These are phyloP conservation scores for Aspergillus carbonarius DNA, from an alignment of 2,329 filamentous ascomycete species.

Conservation along the genomic window DNA sequence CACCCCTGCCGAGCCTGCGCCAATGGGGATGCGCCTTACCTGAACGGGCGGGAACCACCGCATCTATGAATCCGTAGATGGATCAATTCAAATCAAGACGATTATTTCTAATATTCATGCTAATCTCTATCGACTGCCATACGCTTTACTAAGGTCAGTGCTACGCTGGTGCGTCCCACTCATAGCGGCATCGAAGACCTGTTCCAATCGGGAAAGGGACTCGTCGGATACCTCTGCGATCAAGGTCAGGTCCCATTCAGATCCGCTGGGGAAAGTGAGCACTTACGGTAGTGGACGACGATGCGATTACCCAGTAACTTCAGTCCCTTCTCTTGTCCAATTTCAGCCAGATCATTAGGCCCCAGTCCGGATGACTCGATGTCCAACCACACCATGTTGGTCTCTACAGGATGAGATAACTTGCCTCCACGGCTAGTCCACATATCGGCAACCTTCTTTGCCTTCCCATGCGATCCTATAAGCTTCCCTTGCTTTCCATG, in stretches of 20 bases:
- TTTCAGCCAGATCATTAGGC: conserved; percentile 53
- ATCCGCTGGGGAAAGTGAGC: background rate
- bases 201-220: conserved; percentile 57
- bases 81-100: background rate
- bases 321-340: conserved; percentile 59
- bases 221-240: conserved; percentile 62
- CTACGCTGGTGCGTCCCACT: conserved; percentile 35
- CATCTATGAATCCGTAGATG: conserved; percentile 1
- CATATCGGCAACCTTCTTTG: conserved; percentile 60
- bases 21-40: conserved; percentile 12
- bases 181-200: conserved; percentile 52
- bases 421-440: conserved; percentile 71
- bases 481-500: conserved; percentile 63
- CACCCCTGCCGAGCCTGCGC: conserved; percentile 12
- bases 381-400: conserved; percentile 92
- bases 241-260: conserved; percentile 23
- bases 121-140: conserved; percentile 30
- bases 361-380: conserved; percentile 60
- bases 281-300: conserved; percentile 65
- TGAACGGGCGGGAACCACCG: conserved; percentile 4
- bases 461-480: conserved; percentile 59
- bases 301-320: conserved; percentile 58
- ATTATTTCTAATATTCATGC: background rate
- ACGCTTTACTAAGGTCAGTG: conserved; percentile 32
- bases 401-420: conserved; percentile 69